phyloP scores from a whole-genome alignment of 371 early-diverging fungal genomes.

The Dentiscutata heterogama region DNA sequence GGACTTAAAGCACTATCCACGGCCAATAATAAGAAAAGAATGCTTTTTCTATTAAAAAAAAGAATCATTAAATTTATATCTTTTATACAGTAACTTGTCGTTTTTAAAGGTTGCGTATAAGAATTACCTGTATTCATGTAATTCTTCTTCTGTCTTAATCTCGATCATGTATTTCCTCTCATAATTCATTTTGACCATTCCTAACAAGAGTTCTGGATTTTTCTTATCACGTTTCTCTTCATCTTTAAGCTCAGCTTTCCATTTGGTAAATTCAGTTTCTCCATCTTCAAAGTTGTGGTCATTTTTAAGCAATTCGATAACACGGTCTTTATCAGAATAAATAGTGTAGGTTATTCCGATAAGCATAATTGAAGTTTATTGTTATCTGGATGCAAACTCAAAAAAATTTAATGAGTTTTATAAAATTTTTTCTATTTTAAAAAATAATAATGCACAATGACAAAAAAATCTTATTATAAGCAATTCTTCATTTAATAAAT shows the following conservation, averaged over 20 bases:
- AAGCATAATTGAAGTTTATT: no score
- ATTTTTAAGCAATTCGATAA: slow-evolving; percentile 70
- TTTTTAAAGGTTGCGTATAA: not conserved
- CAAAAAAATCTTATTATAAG: no score
- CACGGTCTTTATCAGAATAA: slow-evolving; percentile 77
- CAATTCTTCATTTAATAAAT: no score
- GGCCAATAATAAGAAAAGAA: slow-evolving; percentile 86
- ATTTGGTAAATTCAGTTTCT: slow-evolving; percentile 62
- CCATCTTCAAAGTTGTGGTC: no score
- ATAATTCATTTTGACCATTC: slow-evolving; percentile 76
- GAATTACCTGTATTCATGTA: slow-evolving; percentile 46
- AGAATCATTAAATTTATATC: slow-evolving; percentile 5
- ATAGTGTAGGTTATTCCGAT: slow-evolving; percentile 78
- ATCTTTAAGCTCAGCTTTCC: slow-evolving; percentile 46
- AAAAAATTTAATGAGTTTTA: no score
- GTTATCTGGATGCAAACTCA: no score
- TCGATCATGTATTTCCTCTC: slow-evolving; percentile 77
- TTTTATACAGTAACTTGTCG: no score
- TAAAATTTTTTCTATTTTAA: no score
- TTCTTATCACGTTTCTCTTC: slow-evolving; percentile 33
- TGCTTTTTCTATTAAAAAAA: slow-evolving; percentile 74
- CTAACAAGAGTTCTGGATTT: slow-evolving; percentile 62
- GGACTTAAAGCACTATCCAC: slow-evolving; percentile 82
- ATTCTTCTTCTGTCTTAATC: slow-evolving; percentile 56
- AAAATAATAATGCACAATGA: no score